Percentiles rank a stretch among this genome's conserved stretches.
Conservation (phyloP, 176 grass and related monocot species). For the bread wheat (Triticum aestivum) region DNA sequence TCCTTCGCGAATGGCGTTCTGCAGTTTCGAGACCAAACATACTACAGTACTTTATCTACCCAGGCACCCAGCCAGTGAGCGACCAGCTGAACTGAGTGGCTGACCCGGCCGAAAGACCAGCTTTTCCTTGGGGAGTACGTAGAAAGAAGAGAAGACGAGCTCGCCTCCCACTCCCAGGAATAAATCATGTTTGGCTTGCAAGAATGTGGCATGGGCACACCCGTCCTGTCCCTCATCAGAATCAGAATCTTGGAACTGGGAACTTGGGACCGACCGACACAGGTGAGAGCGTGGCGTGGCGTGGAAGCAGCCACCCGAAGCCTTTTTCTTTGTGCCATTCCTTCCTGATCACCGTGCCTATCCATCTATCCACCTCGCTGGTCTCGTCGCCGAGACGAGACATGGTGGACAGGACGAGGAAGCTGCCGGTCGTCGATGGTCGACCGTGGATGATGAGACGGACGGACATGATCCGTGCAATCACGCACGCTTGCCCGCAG, state of each 20-base stretch:
- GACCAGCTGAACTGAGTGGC: not conserved
- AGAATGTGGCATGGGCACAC: not conserved
- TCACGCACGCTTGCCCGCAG: conserved; percentile 12
- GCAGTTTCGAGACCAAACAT: too few relatives aligned
- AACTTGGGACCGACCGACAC: not conserved
- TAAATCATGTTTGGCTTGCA: not conserved
- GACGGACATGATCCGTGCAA: conserved; percentile 17
- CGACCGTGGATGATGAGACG: not conserved
- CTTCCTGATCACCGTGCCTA: not conserved
- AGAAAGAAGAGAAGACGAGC: too few relatives aligned
- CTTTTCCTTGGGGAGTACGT: too few relatives aligned
- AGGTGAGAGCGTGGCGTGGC: not conserved
- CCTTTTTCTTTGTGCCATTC: not conserved
- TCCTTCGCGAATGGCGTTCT: not conserved
- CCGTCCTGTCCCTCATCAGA: not conserved
- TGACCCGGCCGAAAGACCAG: too few relatives aligned
- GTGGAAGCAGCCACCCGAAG: not conserved
- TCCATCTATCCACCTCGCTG: not conserved
- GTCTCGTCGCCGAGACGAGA: not conserved
- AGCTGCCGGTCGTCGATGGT: not conserved
- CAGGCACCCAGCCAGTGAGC: too few relatives aligned
- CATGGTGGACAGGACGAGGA: not conserved
- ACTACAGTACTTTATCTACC: not conserved
- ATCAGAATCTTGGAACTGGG: not conserved
- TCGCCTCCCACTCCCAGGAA: too few relatives aligned